Conservation (phyloP, 2,329 filamentous ascomycete species). For the Talaromyces sp. region DNA sequence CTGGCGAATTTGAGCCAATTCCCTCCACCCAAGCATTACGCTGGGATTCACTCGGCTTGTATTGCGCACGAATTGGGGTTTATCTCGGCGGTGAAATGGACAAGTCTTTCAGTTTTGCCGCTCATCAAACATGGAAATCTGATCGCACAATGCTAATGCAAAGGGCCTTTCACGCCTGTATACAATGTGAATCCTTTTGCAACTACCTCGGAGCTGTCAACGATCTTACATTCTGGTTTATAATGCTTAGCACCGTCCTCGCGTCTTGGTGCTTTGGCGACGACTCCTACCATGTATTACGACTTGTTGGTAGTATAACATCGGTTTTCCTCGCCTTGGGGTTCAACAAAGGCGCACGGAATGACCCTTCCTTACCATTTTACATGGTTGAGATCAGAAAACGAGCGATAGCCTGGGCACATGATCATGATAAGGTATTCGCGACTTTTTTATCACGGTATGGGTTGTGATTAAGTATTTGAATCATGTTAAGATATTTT, state of each 20-base stretch:
- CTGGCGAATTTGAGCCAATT: neutral
- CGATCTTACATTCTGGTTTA: constrained; percentile 9
- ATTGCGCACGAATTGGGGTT: constrained; percentile 9
- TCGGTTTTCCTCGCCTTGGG: constrained; percentile 9
- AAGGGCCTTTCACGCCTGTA: constrained; percentile 6
- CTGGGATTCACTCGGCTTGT: constrained; percentile 9
- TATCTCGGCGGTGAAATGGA: constrained; percentile 5
- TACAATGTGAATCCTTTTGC: constrained; percentile 10
- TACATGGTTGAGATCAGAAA: constrained; percentile 11
- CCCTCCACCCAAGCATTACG: constrained; percentile 2
- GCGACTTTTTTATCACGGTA: constrained; percentile 8
- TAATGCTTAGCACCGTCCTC: constrained; percentile 1
- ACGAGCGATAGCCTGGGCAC: constrained; percentile 9
- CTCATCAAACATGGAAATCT: constrained; percentile 5
- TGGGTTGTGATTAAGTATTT: no score
- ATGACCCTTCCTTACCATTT: neutral
- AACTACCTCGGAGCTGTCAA: constrained; percentile 5
- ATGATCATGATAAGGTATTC: constrained; percentile 11
- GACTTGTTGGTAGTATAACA: constrained; percentile 7
- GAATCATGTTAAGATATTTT: no score
- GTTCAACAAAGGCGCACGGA: constrained; percentile 7
- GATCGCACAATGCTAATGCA: constrained; percentile 11
- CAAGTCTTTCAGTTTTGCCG: neutral
- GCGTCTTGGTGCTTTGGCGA: constrained; percentile 16
- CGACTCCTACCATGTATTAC: constrained; percentile 11